phyloP scores from a whole-genome alignment of 129 eudicot genomes.

The Chrysanthemum lavandulifolium region DNA sequence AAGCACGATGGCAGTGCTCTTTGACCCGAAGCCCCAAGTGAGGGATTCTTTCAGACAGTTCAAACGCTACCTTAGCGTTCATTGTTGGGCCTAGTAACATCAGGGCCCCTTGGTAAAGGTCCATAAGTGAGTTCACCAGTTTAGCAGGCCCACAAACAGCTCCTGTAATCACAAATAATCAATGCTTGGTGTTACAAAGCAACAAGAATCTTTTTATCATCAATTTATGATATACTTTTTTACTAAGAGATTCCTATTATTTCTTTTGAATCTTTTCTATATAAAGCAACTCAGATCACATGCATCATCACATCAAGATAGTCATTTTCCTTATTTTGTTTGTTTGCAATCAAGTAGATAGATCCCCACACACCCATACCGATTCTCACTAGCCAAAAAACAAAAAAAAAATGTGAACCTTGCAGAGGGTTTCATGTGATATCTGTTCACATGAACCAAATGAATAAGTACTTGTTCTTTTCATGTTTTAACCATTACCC shows the following conservation, averaged over 20 bases:
- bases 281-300: conserved; percentile 15
- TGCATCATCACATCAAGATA: conserved; percentile 22
- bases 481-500: conserved; percentile 9
- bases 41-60: conserved; percentile 81
- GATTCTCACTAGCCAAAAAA: background rate
- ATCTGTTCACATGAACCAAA: conserved; percentile 28
- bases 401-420: background rate
- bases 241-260: background rate
- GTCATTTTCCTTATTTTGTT: conserved; percentile 24
- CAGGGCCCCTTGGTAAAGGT: conserved; percentile 83
- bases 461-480: conserved; percentile 9
- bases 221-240: background rate
- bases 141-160: conserved; percentile 94
- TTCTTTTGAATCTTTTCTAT: conserved; percentile 2
- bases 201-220: background rate
- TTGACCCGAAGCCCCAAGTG: conserved; percentile 88
- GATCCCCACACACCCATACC: background rate
- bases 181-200: background rate
- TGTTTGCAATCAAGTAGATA: conserved; percentile 13
- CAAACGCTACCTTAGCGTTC: conserved; percentile 98
- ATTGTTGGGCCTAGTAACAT: conserved; percentile 98
- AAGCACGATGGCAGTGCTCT: conserved; percentile 84
- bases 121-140: conserved; percentile 88
- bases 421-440: conserved; percentile 28
- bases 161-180: conserved; percentile 37